These are phyloP conservation scores for Leucocoprinus birnbaumii DNA, from an alignment of 768 basidiomycete species.

Conservation along the genomic window DNA sequence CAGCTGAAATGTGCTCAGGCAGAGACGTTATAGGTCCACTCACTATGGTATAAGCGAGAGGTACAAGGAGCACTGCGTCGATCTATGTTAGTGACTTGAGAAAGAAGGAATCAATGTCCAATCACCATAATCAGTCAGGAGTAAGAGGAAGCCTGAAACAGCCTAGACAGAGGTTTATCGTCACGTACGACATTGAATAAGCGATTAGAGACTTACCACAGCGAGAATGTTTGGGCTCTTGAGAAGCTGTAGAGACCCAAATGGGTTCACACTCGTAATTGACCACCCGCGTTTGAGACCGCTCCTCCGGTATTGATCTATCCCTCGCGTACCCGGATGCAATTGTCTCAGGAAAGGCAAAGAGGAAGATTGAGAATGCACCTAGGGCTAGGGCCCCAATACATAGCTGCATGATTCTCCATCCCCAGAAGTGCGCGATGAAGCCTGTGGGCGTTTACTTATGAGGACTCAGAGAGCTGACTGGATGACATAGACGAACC, in stretches of 20 bases:
- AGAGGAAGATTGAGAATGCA: conserved; percentile 34
- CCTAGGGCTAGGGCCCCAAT: conserved; percentile 40
- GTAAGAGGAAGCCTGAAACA: conserved; percentile 37
- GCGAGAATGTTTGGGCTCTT: conserved; percentile 29
- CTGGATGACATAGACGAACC: conserved; percentile 27
- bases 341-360: conserved; percentile 65
- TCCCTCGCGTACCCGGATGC: conserved; percentile 55
- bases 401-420: conserved; percentile 55
- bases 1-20: not conserved
- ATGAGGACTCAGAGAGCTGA: not conserved
- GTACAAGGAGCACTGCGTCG: not conserved
- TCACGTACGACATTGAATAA: not conserved
- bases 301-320: conserved; percentile 39
- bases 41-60: conserved; percentile 27
- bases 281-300: conserved; percentile 17
- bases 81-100: conserved; percentile 34
- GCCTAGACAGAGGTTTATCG: not conserved
- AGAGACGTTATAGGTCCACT: not conserved
- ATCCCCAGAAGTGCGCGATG: conserved; percentile 58
- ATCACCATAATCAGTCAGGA: conserved; percentile 31
- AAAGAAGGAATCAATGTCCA: conserved; percentile 29
- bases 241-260: conserved; percentile 46
- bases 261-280: conserved; percentile 56
- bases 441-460: conserved; percentile 28
- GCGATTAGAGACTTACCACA: not conserved